Percentiles rank a stretch among this genome's conserved stretches.
These are phyloP conservation scores for Entomortierella beljakovae DNA, from an alignment of 192 early-diverging fungal species.

Conservation along the genomic window DNA sequence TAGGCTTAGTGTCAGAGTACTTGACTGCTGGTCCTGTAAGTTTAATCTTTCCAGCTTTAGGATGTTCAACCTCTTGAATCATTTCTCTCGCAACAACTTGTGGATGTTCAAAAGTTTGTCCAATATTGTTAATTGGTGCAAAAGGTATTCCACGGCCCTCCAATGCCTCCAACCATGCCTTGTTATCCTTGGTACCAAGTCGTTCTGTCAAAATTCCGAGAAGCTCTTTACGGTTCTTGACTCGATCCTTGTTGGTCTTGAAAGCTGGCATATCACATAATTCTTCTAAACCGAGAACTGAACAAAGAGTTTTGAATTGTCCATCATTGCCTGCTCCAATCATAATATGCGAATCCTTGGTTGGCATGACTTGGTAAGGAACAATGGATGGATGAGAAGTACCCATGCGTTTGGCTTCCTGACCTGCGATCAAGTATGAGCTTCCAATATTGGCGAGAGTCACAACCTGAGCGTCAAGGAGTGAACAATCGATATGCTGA, in stretches of 20 bases:
- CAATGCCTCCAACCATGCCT: conserved; percentile 72
- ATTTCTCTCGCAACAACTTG: conserved; percentile 75
- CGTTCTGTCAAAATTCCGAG: conserved; percentile 66
- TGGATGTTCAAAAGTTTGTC: conserved; percentile 67
- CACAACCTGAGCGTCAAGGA: conserved; percentile 91
- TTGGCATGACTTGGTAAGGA: conserved; percentile 90
- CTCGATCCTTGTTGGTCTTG: conserved; percentile 78
- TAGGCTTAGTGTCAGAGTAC: conserved; percentile 74
- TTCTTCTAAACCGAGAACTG: conserved; percentile 57
- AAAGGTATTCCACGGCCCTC: conserved; percentile 81
- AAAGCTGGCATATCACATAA: conserved; percentile 66
- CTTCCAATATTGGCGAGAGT: conserved; percentile 92
- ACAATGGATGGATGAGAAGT: conserved; percentile 92
- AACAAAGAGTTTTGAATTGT: conserved; percentile 81
- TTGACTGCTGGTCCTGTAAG: conserved; percentile 80
- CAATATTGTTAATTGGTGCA: conserved; percentile 70
- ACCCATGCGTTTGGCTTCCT: conserved; percentile 87
- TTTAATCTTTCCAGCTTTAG: conserved; percentile 81
- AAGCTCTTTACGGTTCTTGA: conserved; percentile 75
- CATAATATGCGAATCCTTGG: conserved; percentile 82
- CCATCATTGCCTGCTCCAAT: conserved; percentile 92
- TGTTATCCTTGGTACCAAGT: conserved; percentile 63
- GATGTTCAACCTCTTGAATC: conserved; percentile 87
- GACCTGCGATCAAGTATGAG: conserved; percentile 85
- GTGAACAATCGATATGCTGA: conserved; percentile 88